Evolutionary conservation across 2,329 filamentous ascomycete genomes (phyloP).

Genomic region (Paramyrothecium roridum): DNA sequence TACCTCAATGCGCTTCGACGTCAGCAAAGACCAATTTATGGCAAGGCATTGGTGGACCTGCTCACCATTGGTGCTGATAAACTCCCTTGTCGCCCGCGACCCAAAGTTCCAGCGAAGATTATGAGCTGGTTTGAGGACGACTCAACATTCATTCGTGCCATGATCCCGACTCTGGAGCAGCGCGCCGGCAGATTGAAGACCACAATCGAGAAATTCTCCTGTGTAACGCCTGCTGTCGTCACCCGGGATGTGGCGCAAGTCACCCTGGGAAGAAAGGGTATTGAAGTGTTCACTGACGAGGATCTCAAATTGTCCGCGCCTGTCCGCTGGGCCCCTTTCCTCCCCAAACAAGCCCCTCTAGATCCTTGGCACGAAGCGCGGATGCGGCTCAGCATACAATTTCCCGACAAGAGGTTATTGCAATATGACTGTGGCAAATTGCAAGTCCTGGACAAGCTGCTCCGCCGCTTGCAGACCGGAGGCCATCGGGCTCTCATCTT

Average conservation of each 20-base stretch:
- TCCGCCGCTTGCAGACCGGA: conserved; percentile 82
- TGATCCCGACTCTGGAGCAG: conserved; percentile 73
- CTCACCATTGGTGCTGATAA: conserved; percentile 62
- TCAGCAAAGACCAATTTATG: conserved; percentile 78
- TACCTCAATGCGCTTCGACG: conserved; percentile 79
- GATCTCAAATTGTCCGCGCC: conserved; percentile 57
- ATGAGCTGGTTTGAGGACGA: conserved; percentile 75
- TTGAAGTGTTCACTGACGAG: conserved; percentile 53
- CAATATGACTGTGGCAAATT: conserved; percentile 98
- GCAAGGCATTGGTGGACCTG: conserved; percentile 71
- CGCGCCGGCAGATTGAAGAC: conserved; percentile 71
- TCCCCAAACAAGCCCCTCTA: conserved; percentile 51
- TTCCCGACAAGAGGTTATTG: conserved; percentile 91
- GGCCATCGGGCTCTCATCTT: conserved; percentile 96
- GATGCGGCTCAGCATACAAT: conserved; percentile 90
- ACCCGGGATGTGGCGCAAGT: conserved; percentile 72
- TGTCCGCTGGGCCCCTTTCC: conserved; percentile 52
- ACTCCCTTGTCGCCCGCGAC: conserved; percentile 57
- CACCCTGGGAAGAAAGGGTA: conserved; percentile 58
- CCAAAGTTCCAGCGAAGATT: conserved; percentile 58
- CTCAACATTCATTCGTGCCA: conserved; percentile 58
- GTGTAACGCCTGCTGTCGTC: conserved; percentile 84
- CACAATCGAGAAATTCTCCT: conserved; percentile 83
- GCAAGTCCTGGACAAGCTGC: conserved; percentile 80
- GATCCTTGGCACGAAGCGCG: conserved; percentile 94